Percentiles rank a stretch among this genome's conserved stretches.
phyloP scores from a whole-genome alignment of 2,329 filamentous ascomycete species.

The Coniella lustricola region DNA sequence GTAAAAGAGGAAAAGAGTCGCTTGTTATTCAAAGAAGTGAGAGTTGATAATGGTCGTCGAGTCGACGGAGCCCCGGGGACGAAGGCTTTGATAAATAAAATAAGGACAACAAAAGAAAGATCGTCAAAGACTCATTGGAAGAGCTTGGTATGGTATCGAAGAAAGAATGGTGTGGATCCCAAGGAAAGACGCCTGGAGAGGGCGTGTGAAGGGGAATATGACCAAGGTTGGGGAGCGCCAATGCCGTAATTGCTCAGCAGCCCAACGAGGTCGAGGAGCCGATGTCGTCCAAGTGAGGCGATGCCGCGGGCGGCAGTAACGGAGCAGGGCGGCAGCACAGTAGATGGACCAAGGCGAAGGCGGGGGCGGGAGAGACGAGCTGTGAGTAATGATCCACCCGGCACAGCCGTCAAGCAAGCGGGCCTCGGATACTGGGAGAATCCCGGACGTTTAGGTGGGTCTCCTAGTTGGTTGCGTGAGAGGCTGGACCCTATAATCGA shows the following conservation, averaged over 20 bases:
- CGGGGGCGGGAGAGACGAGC: conserved; percentile 9
- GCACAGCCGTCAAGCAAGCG: conserved; percentile 14
- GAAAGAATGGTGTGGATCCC: conserved; percentile 13
- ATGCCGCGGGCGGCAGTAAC: conserved; percentile 2
- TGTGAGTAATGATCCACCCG: conserved; percentile 14
- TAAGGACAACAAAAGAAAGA: conserved; percentile 22
- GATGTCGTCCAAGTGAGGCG: background rate
- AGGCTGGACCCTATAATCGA: conserved; percentile 25
- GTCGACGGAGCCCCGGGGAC: conserved; percentile 22
- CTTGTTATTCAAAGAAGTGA: conserved; percentile 15
- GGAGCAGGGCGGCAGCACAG: background rate
- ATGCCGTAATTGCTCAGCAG: conserved; percentile 11
- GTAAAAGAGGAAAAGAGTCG: conserved; percentile 15
- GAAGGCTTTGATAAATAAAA: conserved; percentile 17
- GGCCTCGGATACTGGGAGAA: conserved; percentile 15
- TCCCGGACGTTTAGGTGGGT: conserved; percentile 23
- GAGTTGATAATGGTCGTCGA: conserved; percentile 21
- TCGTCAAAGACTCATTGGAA: conserved; percentile 23
- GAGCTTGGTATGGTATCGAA: conserved; percentile 9
- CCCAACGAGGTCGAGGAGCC: background rate
- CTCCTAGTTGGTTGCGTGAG: conserved; percentile 27
- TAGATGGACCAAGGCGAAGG: conserved; percentile 1
- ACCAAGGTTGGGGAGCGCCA: conserved; percentile 3
- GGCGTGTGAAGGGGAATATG: background rate
- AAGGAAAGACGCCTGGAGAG: background rate